Percentiles rank a stretch among this genome's conserved stretches.
These are phyloP conservation scores for Lupinus albus DNA, from an alignment of 306 rosid genomes.

Conservation along the genomic window DNA sequence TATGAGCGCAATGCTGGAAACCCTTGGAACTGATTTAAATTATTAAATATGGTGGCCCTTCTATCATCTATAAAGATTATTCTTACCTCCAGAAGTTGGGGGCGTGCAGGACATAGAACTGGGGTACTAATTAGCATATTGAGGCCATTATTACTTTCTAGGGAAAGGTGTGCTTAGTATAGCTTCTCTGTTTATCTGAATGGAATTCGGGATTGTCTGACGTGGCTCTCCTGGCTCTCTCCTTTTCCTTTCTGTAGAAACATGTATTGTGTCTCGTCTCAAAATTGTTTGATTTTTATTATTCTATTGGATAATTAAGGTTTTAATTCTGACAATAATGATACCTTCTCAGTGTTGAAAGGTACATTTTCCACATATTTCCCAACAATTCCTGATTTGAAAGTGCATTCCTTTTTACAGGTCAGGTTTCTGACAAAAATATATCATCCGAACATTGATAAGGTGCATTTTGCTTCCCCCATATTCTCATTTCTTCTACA, in stretches of 20 bases:
- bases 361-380: not conserved
- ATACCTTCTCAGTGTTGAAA: constrained; percentile 14
- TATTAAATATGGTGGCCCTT: not conserved
- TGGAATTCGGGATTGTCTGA: constrained; percentile 16
- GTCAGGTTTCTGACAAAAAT: constrained; percentile 93
- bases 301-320: constrained; percentile 20
- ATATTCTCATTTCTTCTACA: constrained; percentile 20
- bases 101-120: constrained; percentile 19
- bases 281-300: constrained; percentile 8
- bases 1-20: not conserved
- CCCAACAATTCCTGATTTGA: not conserved
- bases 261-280: not conserved
- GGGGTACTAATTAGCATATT: constrained; percentile 14
- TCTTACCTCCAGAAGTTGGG: not conserved
- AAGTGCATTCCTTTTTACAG: constrained; percentile 49
- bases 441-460: constrained; percentile 94
- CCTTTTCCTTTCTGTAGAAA: not conserved
- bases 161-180: not conserved
- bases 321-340: constrained; percentile 5
- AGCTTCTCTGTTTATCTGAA: constrained; percentile 1
- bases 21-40: constrained; percentile 1
- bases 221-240: constrained; percentile 9
- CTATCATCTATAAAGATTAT: not conserved
- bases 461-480: constrained; percentile 52
- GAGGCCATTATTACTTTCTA: not conserved